Conservation (phyloP, 108 stramenopile species). For the Nannochloropsis salina region DNA sequence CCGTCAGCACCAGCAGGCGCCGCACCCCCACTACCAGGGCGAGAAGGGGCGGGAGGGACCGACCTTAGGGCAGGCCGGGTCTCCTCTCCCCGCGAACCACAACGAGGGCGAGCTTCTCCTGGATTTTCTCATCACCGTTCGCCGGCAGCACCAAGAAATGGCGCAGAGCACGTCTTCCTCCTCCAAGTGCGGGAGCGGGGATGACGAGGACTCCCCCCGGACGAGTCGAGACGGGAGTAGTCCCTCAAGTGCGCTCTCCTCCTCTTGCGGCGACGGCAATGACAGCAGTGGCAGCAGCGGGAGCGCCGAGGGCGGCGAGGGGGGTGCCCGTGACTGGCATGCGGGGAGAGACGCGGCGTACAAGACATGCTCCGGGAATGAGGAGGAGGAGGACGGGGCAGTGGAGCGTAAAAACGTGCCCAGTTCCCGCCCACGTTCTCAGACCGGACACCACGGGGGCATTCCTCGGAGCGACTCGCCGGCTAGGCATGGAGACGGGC, state of each 20-base stretch:
- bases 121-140: background rate
- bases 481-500: background rate
- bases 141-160: background rate
- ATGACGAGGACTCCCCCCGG: conserved; percentile 1
- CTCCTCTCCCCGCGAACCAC: background rate
- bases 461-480: background rate
- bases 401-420: conserved; percentile 1
- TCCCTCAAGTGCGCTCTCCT: background rate
- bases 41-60: background rate
- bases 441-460: background rate
- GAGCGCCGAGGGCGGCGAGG: background rate
- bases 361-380: background rate
- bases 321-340: background rate
- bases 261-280: background rate
- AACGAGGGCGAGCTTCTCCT: background rate
- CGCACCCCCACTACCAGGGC: background rate
- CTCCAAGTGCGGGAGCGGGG: background rate
- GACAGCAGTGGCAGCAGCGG: background rate
- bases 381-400: background rate
- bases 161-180: background rate
- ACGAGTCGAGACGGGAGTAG: background rate
- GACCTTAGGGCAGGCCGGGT: background rate
- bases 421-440: background rate
- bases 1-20: background rate
- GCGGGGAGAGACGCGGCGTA: too few relatives aligned